Evolutionary conservation across 73 alveolate species (phyloP), one percentile per base, ranked within the genome.

Genomic region (Breviolum minutum): DNA sequence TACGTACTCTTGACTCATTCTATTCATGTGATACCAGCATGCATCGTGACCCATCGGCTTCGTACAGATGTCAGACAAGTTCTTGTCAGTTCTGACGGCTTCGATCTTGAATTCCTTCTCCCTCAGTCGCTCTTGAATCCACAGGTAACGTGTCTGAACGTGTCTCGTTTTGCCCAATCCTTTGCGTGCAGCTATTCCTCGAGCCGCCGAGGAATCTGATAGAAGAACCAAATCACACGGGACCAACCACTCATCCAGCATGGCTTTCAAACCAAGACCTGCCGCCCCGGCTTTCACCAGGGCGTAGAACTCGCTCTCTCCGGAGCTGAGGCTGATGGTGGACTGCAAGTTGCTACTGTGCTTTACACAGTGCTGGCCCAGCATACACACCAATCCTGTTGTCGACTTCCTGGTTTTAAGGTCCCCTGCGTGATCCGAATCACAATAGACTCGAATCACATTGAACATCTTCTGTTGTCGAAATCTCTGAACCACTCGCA

Each of bases 361-460:
- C 19, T 79, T 79, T 8, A 79, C 48, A 9, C 12, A 12, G 40
- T 32, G 87, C 8, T 8, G 9, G 10, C 66, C 87, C 27, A 79
- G 87, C 87, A 79, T 79, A 30, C 63, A 29, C n/a, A 79, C 66
- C 9, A 79, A 0, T 6, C 87, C 87, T 11, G 87, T 79, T 0
- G 87, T 79, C 2, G 61, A 17, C 87, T 14, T 8, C 4, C 87
- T 22, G 0, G 87, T 29, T 6, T 11, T 11, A 0, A 79, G 87
- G 66, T 79, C 87, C 6, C 87, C 87, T 30, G 87, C 87, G 66
- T 29, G 87, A 27, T 79, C 87, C 4, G 87, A 79, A 64, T 79
- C 87, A 8, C 87, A 79, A 9, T 17, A 87, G 60, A 87, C 95
- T 10, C 54, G 27, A 9, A 87, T 54, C 32, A 26, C 63, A 26